These are phyloP conservation scores for Eimeria acervulina DNA, from an alignment of 169 alveolate species.

Conservation along the genomic window DNA sequence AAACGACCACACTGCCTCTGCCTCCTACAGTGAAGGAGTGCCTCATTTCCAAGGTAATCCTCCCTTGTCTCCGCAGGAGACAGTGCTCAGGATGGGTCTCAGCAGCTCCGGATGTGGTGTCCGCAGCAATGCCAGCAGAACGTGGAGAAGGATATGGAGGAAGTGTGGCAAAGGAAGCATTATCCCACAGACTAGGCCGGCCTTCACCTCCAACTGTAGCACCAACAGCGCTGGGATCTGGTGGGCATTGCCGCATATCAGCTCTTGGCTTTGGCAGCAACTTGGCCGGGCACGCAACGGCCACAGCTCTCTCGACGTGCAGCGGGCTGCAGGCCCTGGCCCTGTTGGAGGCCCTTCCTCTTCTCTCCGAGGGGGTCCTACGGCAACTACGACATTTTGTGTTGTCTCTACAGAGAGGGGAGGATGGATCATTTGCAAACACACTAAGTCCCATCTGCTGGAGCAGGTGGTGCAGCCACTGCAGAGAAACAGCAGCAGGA, in stretches of 20 bases:
- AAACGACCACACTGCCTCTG: not conserved
- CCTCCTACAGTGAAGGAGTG: not conserved
- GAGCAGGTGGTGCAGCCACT: not conserved
- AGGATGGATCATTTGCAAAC: slow-evolving; percentile 74
- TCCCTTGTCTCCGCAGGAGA: slow-evolving; percentile 26
- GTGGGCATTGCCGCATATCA: not conserved
- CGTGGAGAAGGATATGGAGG: not conserved
- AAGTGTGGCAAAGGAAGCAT: not conserved
- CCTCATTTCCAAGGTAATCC: slow-evolving; percentile 21
- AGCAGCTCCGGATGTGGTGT: not conserved
- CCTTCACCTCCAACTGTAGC: not conserved
- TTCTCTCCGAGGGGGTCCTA: slow-evolving; percentile 24
- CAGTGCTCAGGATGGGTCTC: slow-evolving; percentile 54
- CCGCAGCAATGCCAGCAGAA: not conserved
- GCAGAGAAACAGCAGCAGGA: slow-evolving; percentile 16
- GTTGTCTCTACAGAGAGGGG: slow-evolving; percentile 59
- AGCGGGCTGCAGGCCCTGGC: slow-evolving; percentile 72
- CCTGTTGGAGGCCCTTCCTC: slow-evolving; percentile 51
- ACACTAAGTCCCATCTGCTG: slow-evolving; percentile 25
- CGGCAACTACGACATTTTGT: slow-evolving; percentile 64
- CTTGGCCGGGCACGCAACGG: not conserved
- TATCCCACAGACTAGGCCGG: not conserved
- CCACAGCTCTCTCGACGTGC: slow-evolving; percentile 67
- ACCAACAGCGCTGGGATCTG: not conserved
- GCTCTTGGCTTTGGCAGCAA: slow-evolving; percentile 46